Base-by-base conservation (phyloP, 164 flowering plant genomes). In the Vitis labrusca region DNA sequence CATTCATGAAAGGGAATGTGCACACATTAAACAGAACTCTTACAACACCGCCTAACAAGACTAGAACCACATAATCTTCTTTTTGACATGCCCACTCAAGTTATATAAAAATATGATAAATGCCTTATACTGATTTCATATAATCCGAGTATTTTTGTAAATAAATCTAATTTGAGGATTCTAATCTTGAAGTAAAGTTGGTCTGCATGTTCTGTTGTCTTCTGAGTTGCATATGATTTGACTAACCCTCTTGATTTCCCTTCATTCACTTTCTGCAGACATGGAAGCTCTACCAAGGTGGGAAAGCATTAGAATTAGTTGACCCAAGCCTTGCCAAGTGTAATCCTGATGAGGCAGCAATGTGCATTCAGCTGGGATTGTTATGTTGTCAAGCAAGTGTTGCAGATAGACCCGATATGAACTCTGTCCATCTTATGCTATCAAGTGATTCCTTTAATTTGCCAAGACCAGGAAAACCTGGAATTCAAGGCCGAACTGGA, bases 401-500 rank as follows among this genome's bases (percentile, higher is more conserved):
- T 44, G 17, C 84, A 27, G 86, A 88, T 0, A 82, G 98, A 69
- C 98, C 96, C 1, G 86, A 86, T 70, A 91, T 88, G 96, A 85
- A 83, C 68, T 59, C 86, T 17, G 80, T 91, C 61, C 74, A 85
- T 79, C 89, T 90, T 76, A 85, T 84, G 85, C 88, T 91, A 32
- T 80, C 84, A 27, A 84, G 94, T 17, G 96, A 86, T 53, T 92
- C 94, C 0, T 88, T 91, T 67, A 81, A 65, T 2, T 61, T 91
- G 73, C 91, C 92, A 0, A 82, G 53, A 66, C 98, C 96, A 49
- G 91, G 93, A 9, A 85, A 80, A 71, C 98, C 98, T 1, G 98
- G 84, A 66, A 17, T 84, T 68, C 91, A 84, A 61, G 98, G 94
- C 30, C 91, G 96, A 7, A 56, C 27, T 55, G 87, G 90, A 48